A percentile compares a stretch with the other conserved stretches of the same genome.
Evolutionary conservation across 768 basidiomycete species (phyloP).

Genomic region (Podaxis mareebaensis): DNA sequence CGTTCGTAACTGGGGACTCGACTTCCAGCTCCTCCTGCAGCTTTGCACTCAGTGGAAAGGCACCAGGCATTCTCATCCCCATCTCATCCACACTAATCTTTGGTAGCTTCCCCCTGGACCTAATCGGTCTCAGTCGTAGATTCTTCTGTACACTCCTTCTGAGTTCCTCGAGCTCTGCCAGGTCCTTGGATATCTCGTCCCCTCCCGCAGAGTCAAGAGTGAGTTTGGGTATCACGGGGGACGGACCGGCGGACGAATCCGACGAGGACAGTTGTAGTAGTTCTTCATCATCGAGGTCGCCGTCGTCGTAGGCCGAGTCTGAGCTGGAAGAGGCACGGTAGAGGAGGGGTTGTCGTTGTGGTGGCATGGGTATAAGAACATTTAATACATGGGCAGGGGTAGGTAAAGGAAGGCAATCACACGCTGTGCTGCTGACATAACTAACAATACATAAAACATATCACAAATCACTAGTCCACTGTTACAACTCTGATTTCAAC

Average conservation of each 20-base stretch:
- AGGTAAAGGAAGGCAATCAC: background rate
- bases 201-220: constrained; percentile 1
- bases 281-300: constrained; percentile 40
- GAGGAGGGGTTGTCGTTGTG: constrained; percentile 14
- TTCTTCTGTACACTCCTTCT: constrained; percentile 76
- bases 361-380: constrained; percentile 12
- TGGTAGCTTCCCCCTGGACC: constrained; percentile 53
- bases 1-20: background rate
- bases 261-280: constrained; percentile 42
- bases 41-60: constrained; percentile 21
- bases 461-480: background rate
- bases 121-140: constrained; percentile 75
- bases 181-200: constrained; percentile 69
- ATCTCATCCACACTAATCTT: constrained; percentile 35
- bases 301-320: constrained; percentile 24
- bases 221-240: constrained; percentile 20
- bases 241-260: constrained; percentile 35
- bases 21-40: background rate
- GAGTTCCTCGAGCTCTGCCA: constrained; percentile 67
- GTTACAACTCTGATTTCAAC: constrained; percentile 25
- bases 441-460: constrained; percentile 3
- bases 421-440: constrained; percentile 17
- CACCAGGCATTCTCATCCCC: constrained; percentile 23
- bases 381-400: constrained; percentile 7
- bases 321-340: constrained; percentile 13